These are phyloP conservation scores for Lasiosphaeriaceae sp. DNA, from an alignment of 495 filamentous ascomycete genomes.

Conservation along the genomic window DNA sequence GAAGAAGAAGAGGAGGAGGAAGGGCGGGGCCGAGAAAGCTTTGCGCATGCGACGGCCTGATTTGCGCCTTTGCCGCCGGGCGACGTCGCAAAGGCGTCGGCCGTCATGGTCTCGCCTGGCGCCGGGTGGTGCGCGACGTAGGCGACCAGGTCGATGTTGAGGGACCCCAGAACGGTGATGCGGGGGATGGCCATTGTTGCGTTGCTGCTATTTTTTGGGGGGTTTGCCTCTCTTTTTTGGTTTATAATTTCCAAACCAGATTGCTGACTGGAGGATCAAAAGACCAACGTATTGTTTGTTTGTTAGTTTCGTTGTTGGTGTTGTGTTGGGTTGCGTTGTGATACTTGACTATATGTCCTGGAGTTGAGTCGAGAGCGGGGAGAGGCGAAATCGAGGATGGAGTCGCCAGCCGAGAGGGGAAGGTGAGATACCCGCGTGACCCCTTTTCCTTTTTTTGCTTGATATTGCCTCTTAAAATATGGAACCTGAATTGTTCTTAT, in stretches of 20 bases:
- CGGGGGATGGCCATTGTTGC: slow-evolving; percentile 27
- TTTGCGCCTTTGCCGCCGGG: slow-evolving; percentile 95
- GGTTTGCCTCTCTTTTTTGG: background rate
- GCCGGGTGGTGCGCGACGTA: slow-evolving; percentile 77
- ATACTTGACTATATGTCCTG: too few species aligned
- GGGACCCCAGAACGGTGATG: slow-evolving; percentile 82
- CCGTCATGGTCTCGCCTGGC: slow-evolving; percentile 82
- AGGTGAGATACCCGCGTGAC: too few species aligned
- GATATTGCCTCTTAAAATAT: too few species aligned
- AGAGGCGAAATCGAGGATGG: too few species aligned
- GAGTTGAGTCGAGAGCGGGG: background rate
- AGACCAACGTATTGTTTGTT: too few species aligned
- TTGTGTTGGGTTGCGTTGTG: too few species aligned
- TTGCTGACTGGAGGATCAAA: too few species aligned
- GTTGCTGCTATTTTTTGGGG: background rate
- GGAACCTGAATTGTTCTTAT: too few species aligned
- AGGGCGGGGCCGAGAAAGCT: slow-evolving; percentile 36
- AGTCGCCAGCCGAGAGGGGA: too few species aligned
- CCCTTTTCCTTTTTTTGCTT: too few species aligned
- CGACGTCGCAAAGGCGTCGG: slow-evolving; percentile 71
- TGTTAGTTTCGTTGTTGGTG: too few species aligned
- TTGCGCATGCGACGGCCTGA: slow-evolving; percentile 77
- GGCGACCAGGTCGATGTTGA: slow-evolving; percentile 90
- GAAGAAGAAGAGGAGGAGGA: slow-evolving; percentile 16
- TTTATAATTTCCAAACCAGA: background rate